Base-by-base conservation (phyloP, 805 yeast genomes). In the Cyberlindnera bimundalis region DNA sequence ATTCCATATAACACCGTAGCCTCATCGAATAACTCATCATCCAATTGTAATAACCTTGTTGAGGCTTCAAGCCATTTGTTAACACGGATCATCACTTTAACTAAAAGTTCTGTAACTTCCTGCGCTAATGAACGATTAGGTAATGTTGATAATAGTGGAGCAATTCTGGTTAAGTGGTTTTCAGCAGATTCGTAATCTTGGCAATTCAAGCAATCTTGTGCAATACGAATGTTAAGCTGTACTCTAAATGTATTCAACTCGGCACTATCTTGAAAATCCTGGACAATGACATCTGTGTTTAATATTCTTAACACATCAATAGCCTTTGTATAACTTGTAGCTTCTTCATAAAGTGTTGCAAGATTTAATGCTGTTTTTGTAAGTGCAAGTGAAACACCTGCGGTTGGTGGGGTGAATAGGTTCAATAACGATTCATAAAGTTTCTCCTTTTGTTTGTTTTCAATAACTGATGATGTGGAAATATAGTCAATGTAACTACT, bases 51-150 rank as follows among this genome's bases (percentile, higher is more conserved):
- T 9, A 50, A 36, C 35, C 48, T 45, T 5, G 54, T 45, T 5
- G 53, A 32, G 4, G 53, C 56, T 13, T 53, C 58, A 3, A 48
- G 27, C 55, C 55, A 53, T 34, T 47, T 51, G 5, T 44, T 42
- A 8, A 50, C 14, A n/a, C 49, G 47, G 3, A 47, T 35, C 48
- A 51, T 45, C 6, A 50, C 45, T 18, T 45, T 48, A 5, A 45
- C 43, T n/a, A 48, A 35, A 1, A 46, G 39, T 9, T 35, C 40
- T 11, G 42, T 45, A 2, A 35, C 38, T 3, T 34, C 15, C 7
- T 15, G 28, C 10, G 21, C 37, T 4, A 29, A 21, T 2, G 8
- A 17, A 1, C 44, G 17, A 18, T 47, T 44, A 3, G 32, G 20
- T 8, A 43, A 14, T 3, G 39, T 9, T 6, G 33, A 4, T 21